phyloP scores from a whole-genome alignment of 768 basidiomycete genomes.

The Amanita rimosa region DNA sequence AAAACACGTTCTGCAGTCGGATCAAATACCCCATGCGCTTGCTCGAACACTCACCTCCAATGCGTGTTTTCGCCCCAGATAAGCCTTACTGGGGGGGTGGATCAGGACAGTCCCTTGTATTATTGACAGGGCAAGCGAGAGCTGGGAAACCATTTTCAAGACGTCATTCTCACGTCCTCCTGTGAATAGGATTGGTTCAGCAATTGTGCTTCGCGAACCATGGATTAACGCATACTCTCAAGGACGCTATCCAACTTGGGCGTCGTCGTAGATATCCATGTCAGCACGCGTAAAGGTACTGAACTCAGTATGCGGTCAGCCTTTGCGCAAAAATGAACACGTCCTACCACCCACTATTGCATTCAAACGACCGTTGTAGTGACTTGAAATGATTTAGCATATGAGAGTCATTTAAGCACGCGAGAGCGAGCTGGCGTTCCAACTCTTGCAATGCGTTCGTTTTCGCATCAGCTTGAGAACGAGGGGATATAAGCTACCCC shows the following conservation, averaged over 20 bases:
- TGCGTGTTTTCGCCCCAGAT: constrained; percentile 53
- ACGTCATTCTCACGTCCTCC: constrained; percentile 37
- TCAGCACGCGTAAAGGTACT: constrained; percentile 61
- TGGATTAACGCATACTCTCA: constrained; percentile 27
- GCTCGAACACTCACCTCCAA: constrained; percentile 50
- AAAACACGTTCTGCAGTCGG: not conserved
- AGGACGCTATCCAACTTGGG: constrained; percentile 35
- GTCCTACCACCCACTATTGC: constrained; percentile 74
- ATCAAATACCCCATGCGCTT: not conserved
- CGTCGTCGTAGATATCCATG: constrained; percentile 47
- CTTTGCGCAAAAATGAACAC: constrained; percentile 15
- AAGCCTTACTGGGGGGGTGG: constrained; percentile 57
- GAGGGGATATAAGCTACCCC: constrained; percentile 50
- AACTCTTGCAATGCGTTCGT: constrained; percentile 42
- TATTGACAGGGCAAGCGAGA: constrained; percentile 51
- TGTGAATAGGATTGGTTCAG: not conserved
- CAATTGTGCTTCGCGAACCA: not conserved
- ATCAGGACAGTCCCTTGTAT: constrained; percentile 69
- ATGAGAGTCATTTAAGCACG: constrained; percentile 31
- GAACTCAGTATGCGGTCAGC: constrained; percentile 5
- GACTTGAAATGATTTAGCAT: constrained; percentile 45
- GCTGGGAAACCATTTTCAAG: constrained; percentile 33
- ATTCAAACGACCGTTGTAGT: constrained; percentile 73
- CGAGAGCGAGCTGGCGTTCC: constrained; percentile 42
- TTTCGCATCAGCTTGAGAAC: constrained; percentile 39